Evolutionary conservation across 345 rosid species (phyloP), one percentile per base, ranked within the genome.

Genomic region (Acer campestre): DNA sequence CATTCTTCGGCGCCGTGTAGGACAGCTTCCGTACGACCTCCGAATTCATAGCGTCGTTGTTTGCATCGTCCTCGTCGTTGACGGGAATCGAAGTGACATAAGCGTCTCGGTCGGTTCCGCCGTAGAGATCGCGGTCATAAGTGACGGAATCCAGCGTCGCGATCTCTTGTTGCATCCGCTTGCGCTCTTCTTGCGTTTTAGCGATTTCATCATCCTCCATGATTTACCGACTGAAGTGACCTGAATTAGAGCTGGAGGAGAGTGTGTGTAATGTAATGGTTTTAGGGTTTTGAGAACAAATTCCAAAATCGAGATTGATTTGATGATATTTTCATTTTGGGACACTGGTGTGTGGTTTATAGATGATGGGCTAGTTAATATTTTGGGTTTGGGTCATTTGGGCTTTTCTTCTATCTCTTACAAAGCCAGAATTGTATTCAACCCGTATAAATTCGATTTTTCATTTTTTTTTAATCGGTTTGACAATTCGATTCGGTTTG

Each of bases 1-100:
- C 84, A 1, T 97, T 85, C 83, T 89, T 97, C 13, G 99, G 98
- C 70, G 98, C 98, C 11, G 99, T 94, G 71, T 88, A 97, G 7
- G 99, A 94, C 0, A 94, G 95, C 65, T 86, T 90, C 48, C 90
- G 88, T 13, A 93, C 95, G 42, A 94, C 91, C 80, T 90, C 93
- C 8, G 91, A 83, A 31, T 91, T 91, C 73, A 80, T 87, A 61
- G 85, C 48, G 44, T 96, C 98, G n/a, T 83, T 68, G 80, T 68
- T 85, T 38, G 83, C 74, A 61, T 97, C 98, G 1, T 97, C 99
- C 0, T 97, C 99, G 64, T 94, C 97, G 81, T 88, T 93, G 11
- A 90, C 92, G 6, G 98, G 93, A 70, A 97, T 94, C 20, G 95
- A 94, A 11, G 89, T 80, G 42, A 86, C 86, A 49, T 92, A 94